These are phyloP conservation scores for Myrica gale DNA, from an alignment of 306 rosid species.

Conservation along the genomic window DNA sequence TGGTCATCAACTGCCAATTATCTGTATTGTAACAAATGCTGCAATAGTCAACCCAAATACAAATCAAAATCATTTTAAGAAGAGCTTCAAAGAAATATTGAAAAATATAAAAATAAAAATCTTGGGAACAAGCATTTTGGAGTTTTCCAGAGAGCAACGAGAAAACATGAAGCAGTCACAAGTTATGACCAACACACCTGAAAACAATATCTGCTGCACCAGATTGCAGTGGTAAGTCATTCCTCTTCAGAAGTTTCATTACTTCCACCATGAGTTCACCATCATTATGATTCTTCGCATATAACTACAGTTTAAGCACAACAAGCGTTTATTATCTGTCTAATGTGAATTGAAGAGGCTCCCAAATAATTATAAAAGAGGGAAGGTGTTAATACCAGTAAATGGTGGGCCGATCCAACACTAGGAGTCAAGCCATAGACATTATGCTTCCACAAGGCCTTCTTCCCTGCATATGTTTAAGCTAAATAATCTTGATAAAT, in stretches of 20 bases:
- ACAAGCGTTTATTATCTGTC: conserved; percentile 22
- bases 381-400: conserved; percentile 60
- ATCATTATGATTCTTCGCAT: conserved; percentile 71
- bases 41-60: conserved; percentile 40
- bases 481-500: conserved; percentile 16
- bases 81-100: conserved; percentile 4
- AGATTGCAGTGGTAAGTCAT: conserved; percentile 77
- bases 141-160: conserved; percentile 7
- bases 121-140: not conserved
- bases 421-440: conserved; percentile 72
- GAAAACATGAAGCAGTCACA: conserved; percentile 15
- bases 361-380: conserved; percentile 16
- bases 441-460: conserved; percentile 84
- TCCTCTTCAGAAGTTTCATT: conserved; percentile 71
- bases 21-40: conserved; percentile 78
- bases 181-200: conserved; percentile 48
- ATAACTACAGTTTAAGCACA: conserved; percentile 41
- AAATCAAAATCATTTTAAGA: conserved; percentile 27
- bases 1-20: conserved; percentile 66
- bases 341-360: conserved; percentile 20
- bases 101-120: not conserved
- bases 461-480: conserved; percentile 60
- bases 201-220: conserved; percentile 96
- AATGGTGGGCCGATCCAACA: conserved; percentile 71
- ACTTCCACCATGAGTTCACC: conserved; percentile 63